Evolutionary conservation across 164 flowering plant genomes (phyloP), one percentile per base, ranked within the genome.

Genomic region (Litsea cubeba): DNA sequence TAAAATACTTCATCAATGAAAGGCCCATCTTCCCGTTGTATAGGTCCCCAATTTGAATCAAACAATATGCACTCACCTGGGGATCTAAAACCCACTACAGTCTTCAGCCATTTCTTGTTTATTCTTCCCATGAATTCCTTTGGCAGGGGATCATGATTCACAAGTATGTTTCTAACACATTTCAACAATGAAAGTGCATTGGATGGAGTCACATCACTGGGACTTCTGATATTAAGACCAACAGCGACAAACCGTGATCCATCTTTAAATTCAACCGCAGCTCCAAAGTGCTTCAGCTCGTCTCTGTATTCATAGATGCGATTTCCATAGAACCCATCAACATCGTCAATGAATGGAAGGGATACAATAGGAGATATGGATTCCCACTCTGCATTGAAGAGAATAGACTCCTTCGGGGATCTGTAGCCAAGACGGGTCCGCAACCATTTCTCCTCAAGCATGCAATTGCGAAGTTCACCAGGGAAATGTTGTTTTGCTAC

Each of bases 1-100:
- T 89, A 91, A 77, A 86, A 88, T 2, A 30, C 74, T 75, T 84
- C 89, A 76, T 87, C 89, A 49, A 91, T 77, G 83, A 91, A 89
- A 22, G 93, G 90, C 6, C 89, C 96, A 76, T 91, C 96, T 1
- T 72, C 79, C 32, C 11, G 71, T 15, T 82, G 76, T 65, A 91
- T 40, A 69, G 70, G 64, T 25, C 26, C 76, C 85, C 85, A 86
- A 3, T 77, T 65, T 23, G 83, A 68, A 77, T 75, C 82, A 69
- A 82, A 88, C 51, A 91, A 25, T 65, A 87, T 73, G 72, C 88
- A 82, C 75, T 82, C 30, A 1, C 70, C 49, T 1, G 96, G 92
- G 73, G 84, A 65, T 70, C 63, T 76, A 63, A 85, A 88, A 46
- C 92, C 96, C 71, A 74, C 71, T 68, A 60, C 8, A 14, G 96